These are phyloP conservation scores for Neurospora sp. DNA, from an alignment of 2,329 filamentous ascomycete species.

Conservation along the genomic window DNA sequence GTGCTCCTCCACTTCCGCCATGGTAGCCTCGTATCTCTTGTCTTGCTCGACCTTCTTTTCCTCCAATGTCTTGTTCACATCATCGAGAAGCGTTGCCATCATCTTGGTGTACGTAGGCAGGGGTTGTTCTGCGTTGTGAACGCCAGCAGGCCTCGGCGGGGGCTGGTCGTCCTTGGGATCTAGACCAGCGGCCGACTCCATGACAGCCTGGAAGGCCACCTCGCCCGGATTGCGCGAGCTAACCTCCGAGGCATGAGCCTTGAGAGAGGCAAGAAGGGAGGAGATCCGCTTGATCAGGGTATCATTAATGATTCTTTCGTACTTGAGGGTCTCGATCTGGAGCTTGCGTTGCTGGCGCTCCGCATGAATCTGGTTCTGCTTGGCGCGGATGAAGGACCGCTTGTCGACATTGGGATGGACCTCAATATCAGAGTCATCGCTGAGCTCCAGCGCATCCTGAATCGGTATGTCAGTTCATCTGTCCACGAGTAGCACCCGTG, in stretches of 20 bases:
- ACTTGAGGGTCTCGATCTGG: constrained; percentile 85
- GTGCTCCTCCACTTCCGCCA: constrained; percentile 68
- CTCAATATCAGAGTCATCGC: constrained; percentile 95
- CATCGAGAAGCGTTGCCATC: constrained; percentile 93
- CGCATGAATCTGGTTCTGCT: constrained; percentile 93
- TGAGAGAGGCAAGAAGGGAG: constrained; percentile 62
- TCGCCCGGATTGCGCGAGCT: constrained; percentile 61
- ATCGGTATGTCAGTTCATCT: constrained; percentile 8
- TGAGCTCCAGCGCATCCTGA: constrained; percentile 85
- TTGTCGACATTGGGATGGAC: constrained; percentile 99
- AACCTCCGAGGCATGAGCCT: constrained; percentile 60
- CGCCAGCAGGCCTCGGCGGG: constrained; percentile 64
- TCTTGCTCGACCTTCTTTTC: constrained; percentile 57
- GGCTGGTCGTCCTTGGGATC: constrained; percentile 66
- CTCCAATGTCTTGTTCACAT: constrained; percentile 77
- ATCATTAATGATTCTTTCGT: constrained; percentile 88
- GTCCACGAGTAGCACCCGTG: not conserved
- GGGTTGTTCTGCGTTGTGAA: constrained; percentile 63
- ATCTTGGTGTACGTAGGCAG: constrained; percentile 88
- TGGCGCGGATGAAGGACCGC: constrained; percentile 93
- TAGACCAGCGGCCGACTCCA: constrained; percentile 60
- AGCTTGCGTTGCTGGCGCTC: constrained; percentile 76
- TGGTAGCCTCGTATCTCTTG: constrained; percentile 63
- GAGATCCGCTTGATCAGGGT: constrained; percentile 79
- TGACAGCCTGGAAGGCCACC: constrained; percentile 78